Evolutionary conservation across 1,284 basidiomycete genomes (phyloP).

Genomic region (Sanghuangporus baumii): DNA sequence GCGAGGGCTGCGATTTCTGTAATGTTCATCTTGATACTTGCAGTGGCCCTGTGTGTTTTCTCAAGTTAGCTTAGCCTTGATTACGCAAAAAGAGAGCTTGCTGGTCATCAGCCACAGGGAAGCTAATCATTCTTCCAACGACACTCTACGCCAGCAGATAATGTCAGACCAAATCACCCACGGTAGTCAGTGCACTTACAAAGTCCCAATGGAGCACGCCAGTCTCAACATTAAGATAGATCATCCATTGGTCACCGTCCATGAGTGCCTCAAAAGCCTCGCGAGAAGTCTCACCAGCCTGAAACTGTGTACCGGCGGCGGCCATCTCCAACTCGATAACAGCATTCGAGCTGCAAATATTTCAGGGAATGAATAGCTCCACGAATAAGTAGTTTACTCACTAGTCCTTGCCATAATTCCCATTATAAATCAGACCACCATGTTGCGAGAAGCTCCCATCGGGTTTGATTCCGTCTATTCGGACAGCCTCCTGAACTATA

Average conservation of each 20-base stretch:
- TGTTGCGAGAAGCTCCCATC: constrained; percentile 66
- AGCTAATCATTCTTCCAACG: constrained; percentile 56
- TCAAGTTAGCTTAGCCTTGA: neutral
- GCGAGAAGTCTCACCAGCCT: constrained; percentile 34
- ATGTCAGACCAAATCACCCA: neutral
- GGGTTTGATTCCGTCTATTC: constrained; percentile 52
- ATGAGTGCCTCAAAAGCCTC: constrained; percentile 45
- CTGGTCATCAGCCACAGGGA: constrained; percentile 55
- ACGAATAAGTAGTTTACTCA: constrained; percentile 27
- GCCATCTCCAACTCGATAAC: constrained; percentile 46
- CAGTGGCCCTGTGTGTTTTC: constrained; percentile 39
- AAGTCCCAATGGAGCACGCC: constrained; percentile 61
- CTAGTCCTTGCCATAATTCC: constrained; percentile 62
- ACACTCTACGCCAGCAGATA: constrained; percentile 37
- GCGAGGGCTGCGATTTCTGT: constrained; percentile 48
- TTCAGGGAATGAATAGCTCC: neutral
- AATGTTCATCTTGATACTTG: constrained; percentile 51
- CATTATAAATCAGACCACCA: constrained; percentile 54
- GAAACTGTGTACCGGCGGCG: constrained; percentile 48
- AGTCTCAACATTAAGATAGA: constrained; percentile 51
- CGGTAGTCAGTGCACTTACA: constrained; percentile 32
- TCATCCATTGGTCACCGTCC: constrained; percentile 59
- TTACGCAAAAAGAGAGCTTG: constrained; percentile 26
- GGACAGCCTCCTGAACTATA: constrained; percentile 36
- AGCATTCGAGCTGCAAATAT: constrained; percentile 38